Evolutionary conservation across 169 alveolate species (phyloP), one percentile per base, ranked within the genome.

Genomic region (Eimeria falciformis): DNA sequence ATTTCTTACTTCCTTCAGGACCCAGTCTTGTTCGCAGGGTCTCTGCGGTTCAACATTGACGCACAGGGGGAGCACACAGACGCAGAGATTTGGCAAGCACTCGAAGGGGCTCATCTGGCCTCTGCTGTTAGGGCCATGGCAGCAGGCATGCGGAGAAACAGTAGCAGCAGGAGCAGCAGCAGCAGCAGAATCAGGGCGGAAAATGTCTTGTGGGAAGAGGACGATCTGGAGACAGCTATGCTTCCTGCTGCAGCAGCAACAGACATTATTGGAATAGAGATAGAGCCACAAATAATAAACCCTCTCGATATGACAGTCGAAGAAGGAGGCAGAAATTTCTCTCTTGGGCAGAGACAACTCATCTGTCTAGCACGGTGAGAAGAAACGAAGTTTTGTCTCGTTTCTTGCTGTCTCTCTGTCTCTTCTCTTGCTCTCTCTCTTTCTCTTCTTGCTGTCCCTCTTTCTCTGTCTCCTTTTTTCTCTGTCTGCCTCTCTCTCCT

Each of bases 11-110:
- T 37, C n/a, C 65, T 27, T 46, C 50, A 93, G 92, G 93, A 95
- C 56, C 95, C 97, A 23, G 56, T 96, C 47, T 58, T 98, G 58
- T 95, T 98, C 92, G 94, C 96, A 21, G 98, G 98, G 40, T 94
- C 98, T 33, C 69, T 97, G 27, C 96, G 99, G 88, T 96, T 97
- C 95, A 98, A 98, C 77, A 73, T 98, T 53, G 99, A 98, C 94
- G 99, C 99, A 6, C 93, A 97, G 85, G 94, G 94, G 56, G 90
- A 95, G 75, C 94, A 92, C 85, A 73, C 95, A 21, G 97, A 96
- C 56, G 96, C 93, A 37, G 95, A 95, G 84, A 89, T 96, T 9
- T 88, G 95, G 95, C 46, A 87, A 69, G 98, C 97, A 18, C 27
- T 95, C 37, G 91, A 75, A 68, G 77, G 95, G 91, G 95, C 97